A percentile compares a stretch with the other conserved stretches of the same genome.
Evolutionary conservation across 2,329 filamentous ascomycete species (phyloP).

Genomic region (Beauveria australis): DNA sequence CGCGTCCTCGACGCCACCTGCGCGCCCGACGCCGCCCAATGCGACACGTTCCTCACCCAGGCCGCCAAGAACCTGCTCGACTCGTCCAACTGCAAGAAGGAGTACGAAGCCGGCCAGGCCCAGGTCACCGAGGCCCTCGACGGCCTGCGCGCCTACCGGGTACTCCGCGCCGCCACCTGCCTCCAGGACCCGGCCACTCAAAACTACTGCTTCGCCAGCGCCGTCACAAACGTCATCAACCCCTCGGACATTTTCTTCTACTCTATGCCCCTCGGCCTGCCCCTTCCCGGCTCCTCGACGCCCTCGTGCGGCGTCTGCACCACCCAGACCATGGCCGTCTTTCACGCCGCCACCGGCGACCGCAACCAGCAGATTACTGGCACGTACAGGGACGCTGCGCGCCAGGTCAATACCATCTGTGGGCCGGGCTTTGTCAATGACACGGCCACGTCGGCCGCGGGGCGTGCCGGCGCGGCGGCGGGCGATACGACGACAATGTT

Average conservation of each 20-base stretch:
- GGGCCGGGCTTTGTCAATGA: constrained; percentile 50
- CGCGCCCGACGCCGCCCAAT: constrained; percentile 55
- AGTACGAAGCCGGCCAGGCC: constrained; percentile 59
- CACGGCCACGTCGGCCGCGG: constrained; percentile 20
- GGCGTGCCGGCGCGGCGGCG: neutral
- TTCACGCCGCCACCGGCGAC: constrained; percentile 59
- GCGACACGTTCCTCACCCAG: constrained; percentile 54
- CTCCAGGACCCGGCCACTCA: constrained; percentile 57
- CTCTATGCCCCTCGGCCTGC: constrained; percentile 70
- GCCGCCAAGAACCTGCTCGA: constrained; percentile 59
- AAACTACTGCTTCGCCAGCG: constrained; percentile 75
- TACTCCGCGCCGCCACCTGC: constrained; percentile 74
- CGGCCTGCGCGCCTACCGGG: constrained; percentile 68
- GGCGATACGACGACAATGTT: neutral
- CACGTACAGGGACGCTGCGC: constrained; percentile 65
- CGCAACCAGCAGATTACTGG: constrained; percentile 55
- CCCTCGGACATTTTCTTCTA: constrained; percentile 74
- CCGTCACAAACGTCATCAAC: constrained; percentile 66
- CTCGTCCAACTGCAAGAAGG: constrained; percentile 58
- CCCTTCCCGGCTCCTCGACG: constrained; percentile 56
- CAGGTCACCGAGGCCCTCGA: constrained; percentile 66
- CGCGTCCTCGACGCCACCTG: constrained; percentile 75
- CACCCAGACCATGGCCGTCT: constrained; percentile 73
- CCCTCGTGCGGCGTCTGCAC: constrained; percentile 73
- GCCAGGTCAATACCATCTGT: constrained; percentile 61